Base-by-base conservation (phyloP, 305 asterid genomes). In the Fraxinus velutina region DNA sequence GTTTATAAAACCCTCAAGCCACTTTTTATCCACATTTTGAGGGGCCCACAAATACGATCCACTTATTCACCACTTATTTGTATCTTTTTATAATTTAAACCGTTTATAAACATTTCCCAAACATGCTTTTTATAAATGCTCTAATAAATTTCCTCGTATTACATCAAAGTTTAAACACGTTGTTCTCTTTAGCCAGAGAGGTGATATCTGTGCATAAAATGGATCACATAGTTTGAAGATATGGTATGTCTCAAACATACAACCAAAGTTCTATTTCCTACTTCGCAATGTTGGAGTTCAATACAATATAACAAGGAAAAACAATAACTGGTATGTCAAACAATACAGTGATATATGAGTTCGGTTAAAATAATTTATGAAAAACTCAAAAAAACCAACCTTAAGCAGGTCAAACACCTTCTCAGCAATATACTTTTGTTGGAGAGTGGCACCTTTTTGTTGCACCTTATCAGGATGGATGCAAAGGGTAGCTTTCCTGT, bases 381-480 rank as follows among this genome's bases (percentile, higher is more conserved):
- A 74, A 27, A 79, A n/a, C 10, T 57, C 79, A 73, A 2, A 8
- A 10, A n/a, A 27, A 42, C 34, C 68, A 72, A 96, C 99, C 99
- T 96, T 94, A 32, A 96, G 94, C 88, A 96, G 89, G 89, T 96
- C 99, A 82, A 96, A 96, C 82, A 96, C 99, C 92, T 96, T 96
- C 87, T 93, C 98, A 8, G 98, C 97, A 81, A 96, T 89, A 88
- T 96, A 96, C 90, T 94, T 96, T 87, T 96, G 99, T 86, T 96
- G 98, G 73, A 94, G 97, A 39, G 84, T 93, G 81, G 99, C 99
- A 81, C 98, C 99, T 90, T 96, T 96, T 78, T 96, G 99, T 90
- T 96, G 99, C 86, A 96, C 99, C 88, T 96, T 96, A 84, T 96
- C 99, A 33, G 99, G 99, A 82, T 96, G 99, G 85, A 96, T 92